Conservation (phyloP, 2,329 filamentous ascomycete genomes). For the Beauveria varroae region DNA sequence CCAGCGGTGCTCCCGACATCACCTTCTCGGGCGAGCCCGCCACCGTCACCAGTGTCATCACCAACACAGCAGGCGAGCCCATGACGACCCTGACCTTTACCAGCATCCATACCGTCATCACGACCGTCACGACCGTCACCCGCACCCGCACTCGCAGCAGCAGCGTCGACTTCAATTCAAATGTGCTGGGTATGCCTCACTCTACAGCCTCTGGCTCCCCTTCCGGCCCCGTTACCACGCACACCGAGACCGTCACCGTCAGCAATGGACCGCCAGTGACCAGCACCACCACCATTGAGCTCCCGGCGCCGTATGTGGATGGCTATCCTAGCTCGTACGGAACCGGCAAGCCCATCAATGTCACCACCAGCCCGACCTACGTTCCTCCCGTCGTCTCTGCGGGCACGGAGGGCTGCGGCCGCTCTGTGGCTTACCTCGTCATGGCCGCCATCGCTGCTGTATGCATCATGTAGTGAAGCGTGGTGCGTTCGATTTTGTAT, state of each 20-base stretch:
- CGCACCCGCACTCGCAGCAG: constrained; percentile 17
- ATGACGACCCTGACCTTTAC: constrained; percentile 21
- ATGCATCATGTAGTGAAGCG: background rate
- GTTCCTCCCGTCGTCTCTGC: constrained; percentile 17
- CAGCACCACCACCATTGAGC: constrained; percentile 26
- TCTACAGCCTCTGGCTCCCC: background rate
- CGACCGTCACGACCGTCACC: constrained; percentile 18
- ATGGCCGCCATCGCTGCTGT: background rate
- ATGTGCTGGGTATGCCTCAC: constrained; percentile 8
- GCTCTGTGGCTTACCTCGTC: constrained; percentile 9
- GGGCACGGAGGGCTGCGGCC: constrained; percentile 18
- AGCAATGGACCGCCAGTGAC: constrained; percentile 21
- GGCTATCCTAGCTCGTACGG: constrained; percentile 10
- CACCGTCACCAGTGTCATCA: constrained; percentile 24
- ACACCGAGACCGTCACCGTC: constrained; percentile 25
- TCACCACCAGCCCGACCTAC: constrained; percentile 16
- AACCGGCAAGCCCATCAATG: constrained; percentile 23
- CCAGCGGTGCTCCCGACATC: constrained; percentile 13
- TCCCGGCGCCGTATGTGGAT: constrained; percentile 15
- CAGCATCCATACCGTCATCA: constrained; percentile 19
- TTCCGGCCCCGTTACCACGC: constrained; percentile 16
- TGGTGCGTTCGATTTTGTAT: background rate
- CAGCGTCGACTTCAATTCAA: constrained; percentile 7
- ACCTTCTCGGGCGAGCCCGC: constrained; percentile 22
- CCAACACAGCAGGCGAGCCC: constrained; percentile 10